phyloP scores from a whole-genome alignment of 768 basidiomycete species.

The Macrolepiota fuliginosa region DNA sequence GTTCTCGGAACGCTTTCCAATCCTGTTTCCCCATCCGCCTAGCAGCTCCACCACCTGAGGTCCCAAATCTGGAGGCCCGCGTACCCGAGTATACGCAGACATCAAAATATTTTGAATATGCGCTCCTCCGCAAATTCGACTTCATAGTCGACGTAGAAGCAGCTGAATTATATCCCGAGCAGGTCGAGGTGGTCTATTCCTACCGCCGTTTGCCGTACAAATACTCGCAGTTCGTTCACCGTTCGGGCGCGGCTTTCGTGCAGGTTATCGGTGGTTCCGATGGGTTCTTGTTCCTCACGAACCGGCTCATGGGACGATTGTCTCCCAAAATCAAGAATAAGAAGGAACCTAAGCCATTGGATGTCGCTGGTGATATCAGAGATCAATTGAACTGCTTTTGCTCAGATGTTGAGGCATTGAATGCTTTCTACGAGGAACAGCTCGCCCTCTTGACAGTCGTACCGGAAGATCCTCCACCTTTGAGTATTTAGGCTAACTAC shows the following conservation, averaged over 20 bases:
- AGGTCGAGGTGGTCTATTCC: slow-evolving; percentile 84
- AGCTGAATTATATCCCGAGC: slow-evolving; percentile 68
- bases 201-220: slow-evolving; percentile 78
- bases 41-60: slow-evolving; percentile 69
- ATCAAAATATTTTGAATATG: slow-evolving; percentile 77
- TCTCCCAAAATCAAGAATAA: slow-evolving; percentile 53
- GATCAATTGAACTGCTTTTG: slow-evolving; percentile 64
- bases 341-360: slow-evolving; percentile 54
- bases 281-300: slow-evolving; percentile 89
- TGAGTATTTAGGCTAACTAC: slow-evolving; percentile 34
- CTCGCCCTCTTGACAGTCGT: slow-evolving; percentile 42
- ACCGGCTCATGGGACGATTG: slow-evolving; percentile 75
- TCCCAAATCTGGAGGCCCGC: slow-evolving; percentile 64
- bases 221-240: slow-evolving; percentile 91
- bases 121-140: slow-evolving; percentile 69
- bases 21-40: slow-evolving; percentile 83
- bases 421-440: slow-evolving; percentile 73
- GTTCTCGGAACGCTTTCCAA: slow-evolving; percentile 85
- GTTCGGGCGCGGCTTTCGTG: slow-evolving; percentile 85
- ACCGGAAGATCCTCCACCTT: slow-evolving; percentile 54
- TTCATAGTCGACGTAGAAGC: slow-evolving; percentile 88
- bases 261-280: slow-evolving; percentile 78
- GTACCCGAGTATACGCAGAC: slow-evolving; percentile 67
- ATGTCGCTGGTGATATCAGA: slow-evolving; percentile 62
- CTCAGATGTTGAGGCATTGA: slow-evolving; percentile 49